Base-by-base conservation (phyloP, 2,329 filamentous ascomycete genomes). In the Paraphaeosphaeria sporulosa region DNA sequence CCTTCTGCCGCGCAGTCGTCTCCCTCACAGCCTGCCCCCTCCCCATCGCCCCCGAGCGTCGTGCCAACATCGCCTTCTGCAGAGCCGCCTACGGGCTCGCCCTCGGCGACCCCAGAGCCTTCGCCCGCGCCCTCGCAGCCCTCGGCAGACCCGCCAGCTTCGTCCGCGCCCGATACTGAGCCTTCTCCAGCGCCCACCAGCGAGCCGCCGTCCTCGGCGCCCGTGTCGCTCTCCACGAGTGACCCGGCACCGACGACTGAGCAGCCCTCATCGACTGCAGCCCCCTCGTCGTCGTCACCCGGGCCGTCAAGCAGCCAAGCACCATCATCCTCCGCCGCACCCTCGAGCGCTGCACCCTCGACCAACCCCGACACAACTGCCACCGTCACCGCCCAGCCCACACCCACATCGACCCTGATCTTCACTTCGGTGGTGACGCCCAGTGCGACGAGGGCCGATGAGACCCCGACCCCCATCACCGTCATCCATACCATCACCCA, bases 321-420 rank as follows among this genome's bases (percentile, higher is more conserved):
- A 38, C 34, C 68, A 30, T 52, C 64, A 9, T 15, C 51, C 23
- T 49, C 61, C 12, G 38, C 55, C 25, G 25, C 42, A 4, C 38
- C 60, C 7, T 65, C 67, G 7, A 57, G 61, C 1, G 32, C 46
- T 8, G n/a, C 55, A 4, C 27, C 62, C 9, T 60, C 65, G 7
- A 58, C 65, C 15, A 3, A 60, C 30, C 54, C 57, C 44, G 47
- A 64, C 19, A 36, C 66, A 13, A 38, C 30, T 23, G 30, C 40
- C 15, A 60, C 56, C 1, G 71, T 69, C 0, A 38, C 73, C 57
- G 74, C 71, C 17, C 70, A 71, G 1, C 51, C 71, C 44, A 61
- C 60, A 8, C 54, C 68, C 5, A 68, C 72, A 0, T 63, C 66
- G 9, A 64, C 63, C 1, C 64, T 58, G 34, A 25, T 62, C 30